Conservation (phyloP, 495 filamentous ascomycete genomes). For the Glutinoglossum americanum region DNA sequence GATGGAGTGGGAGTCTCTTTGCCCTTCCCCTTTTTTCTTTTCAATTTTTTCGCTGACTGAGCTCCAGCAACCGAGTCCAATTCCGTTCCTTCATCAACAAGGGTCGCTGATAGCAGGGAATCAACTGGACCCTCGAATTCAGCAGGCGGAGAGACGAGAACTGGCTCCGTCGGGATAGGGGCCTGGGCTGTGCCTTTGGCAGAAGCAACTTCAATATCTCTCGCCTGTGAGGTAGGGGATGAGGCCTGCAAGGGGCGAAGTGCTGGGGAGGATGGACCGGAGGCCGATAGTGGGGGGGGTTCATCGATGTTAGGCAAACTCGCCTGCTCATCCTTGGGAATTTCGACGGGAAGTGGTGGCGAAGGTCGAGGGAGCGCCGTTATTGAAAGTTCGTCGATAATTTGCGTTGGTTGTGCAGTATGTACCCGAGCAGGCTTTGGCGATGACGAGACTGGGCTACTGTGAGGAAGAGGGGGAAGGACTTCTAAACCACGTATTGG, state of each 20-base stretch:
- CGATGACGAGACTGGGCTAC: too few species aligned
- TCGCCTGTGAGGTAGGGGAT: not conserved
- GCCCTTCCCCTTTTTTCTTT: not conserved
- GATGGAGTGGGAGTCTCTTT: not conserved
- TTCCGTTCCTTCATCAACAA: not conserved
- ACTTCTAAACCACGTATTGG: too few species aligned
- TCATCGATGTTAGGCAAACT: not conserved
- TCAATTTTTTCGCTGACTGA: not conserved
- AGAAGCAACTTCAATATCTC: not conserved
- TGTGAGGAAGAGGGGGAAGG: too few species aligned
- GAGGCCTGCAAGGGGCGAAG: not conserved
- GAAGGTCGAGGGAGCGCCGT: not conserved
- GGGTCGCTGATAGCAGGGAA: not conserved
- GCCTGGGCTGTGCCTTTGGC: not conserved
- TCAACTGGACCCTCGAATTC: not conserved
- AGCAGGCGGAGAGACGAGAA: not conserved
- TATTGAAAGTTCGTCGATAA: too few species aligned
- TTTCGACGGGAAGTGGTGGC: not conserved
- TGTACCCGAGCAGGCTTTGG: too few species aligned
- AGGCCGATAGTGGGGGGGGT: not conserved
- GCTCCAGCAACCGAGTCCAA: not conserved
- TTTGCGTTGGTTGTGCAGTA: too few species aligned
- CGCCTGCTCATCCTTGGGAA: not conserved
- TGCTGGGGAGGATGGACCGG: not conserved
- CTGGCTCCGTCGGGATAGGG: not conserved